Base-by-base conservation (phyloP, 495 filamentous ascomycete genomes). In the Gamarada debralockiae region DNA sequence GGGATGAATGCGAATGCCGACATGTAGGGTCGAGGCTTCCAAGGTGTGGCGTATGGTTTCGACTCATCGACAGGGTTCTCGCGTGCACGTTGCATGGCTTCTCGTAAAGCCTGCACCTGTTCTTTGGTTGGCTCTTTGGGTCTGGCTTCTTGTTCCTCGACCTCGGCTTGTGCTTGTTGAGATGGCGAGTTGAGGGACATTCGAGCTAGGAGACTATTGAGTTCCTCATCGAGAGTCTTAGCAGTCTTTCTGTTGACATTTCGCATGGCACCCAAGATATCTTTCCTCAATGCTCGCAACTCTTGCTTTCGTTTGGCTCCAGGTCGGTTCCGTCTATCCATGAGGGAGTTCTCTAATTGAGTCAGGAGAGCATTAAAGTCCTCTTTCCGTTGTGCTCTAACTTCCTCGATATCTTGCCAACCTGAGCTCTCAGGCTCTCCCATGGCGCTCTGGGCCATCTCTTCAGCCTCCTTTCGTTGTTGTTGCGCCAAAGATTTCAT, bases 1-100 rank as follows among this genome's bases (percentile, higher is more conserved):
- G 93, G 93, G 53, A 98, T 90, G 68, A 96, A 96, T 13, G 91
- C 90, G 67, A 97, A 98, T 2, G 90, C 82, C 17, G 78, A 73
- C 87, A 98, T 92, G 73, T 80, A 97, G 43, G 83, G 76, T 36
- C 91, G 75, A n/a, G 93, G 93, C 24, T 73, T 66, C 93, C 93
- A 98, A 17, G 93, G 93, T 14, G 92, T 96, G 15, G 77, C 74
- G 70, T 98, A 98, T 13, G 93, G 86, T 72, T 95, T 95, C 44
- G 69, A 74, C 33, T 70, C 61, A 68, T 96, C 90, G 50, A 82
- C 67, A 1, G 87, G 84, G 72, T 47, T 47, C 17, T 47, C 44
- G n/a, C 24, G 12, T 23, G 23, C 23, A 5, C n/a, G 24, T 12
- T 3, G 6, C 13, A 47, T 13, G 27, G 25, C 44, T 47, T 47